Evolutionary conservation across 176 grass and related monocot genomes (phyloP).

Genomic region (Carex kokanica): DNA sequence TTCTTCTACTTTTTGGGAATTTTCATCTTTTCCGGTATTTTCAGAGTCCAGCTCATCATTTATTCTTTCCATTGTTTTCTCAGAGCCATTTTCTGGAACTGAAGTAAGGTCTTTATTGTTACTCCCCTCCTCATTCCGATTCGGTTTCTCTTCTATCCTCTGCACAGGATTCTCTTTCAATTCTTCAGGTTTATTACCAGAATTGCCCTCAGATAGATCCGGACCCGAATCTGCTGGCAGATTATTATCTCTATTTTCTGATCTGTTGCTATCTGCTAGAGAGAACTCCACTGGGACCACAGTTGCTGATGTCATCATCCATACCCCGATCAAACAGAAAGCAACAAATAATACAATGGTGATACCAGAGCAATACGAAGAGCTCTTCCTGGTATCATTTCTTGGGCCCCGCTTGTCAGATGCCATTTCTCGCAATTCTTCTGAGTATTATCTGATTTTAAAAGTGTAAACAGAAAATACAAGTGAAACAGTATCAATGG

Average conservation of each 20-base stretch:
- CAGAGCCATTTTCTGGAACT: background rate
- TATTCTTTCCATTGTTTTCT: constrained; percentile 13
- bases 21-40: constrained; percentile 15
- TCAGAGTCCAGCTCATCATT: background rate
- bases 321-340: constrained; percentile 61
- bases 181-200: constrained; percentile 11
- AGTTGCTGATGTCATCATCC: constrained; percentile 65
- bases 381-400: constrained; percentile 8
- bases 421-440: constrained; percentile 36
- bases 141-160: constrained; percentile 8
- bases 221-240: constrained; percentile 9
- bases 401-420: constrained; percentile 32
- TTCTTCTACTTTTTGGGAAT: background rate
- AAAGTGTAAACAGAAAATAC: background rate
- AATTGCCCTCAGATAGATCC: constrained; percentile 17
- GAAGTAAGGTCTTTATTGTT: background rate
- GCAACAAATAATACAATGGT: constrained; percentile 52
- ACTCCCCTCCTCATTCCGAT: constrained; percentile 21
- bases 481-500: background rate
- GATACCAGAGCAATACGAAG: constrained; percentile 41
- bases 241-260: constrained; percentile 27
- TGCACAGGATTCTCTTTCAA: constrained; percentile 15
- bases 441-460: background rate
- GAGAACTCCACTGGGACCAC: constrained; percentile 62
- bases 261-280: constrained; percentile 24